Base-by-base conservation (phyloP, 352 stramenopile species). In the Blastocystis hominis region DNA sequence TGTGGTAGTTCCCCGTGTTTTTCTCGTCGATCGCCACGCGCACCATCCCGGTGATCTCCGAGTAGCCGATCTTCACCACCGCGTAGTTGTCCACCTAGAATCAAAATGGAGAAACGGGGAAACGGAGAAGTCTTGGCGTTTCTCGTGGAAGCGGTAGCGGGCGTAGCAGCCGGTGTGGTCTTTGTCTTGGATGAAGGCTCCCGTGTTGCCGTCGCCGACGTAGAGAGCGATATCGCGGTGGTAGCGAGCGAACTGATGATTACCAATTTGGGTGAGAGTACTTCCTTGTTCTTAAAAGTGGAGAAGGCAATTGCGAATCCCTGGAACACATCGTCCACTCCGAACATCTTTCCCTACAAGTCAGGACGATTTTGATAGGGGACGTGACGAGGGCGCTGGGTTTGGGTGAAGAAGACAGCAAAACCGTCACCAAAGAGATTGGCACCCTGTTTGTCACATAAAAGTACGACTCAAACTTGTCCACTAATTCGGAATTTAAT, bases 271-370 rank as follows among this genome's bases (percentile, higher is more conserved):
- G 42, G 64, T 20, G 63, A 77, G 50, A 34, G 47, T 2, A 89
- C 86, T 80, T 93, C 91, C 20, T 89, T 90, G 88, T 93, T 93
- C 53, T 90, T 90, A 62, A 93, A 94, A 0, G 92, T 94, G 86
- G 93, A 91, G 34, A 94, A 91, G 34, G 93, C 90, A 63, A 94
- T 88, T 0, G 89, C 91, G 50, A 94, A 78, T 38, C 91, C 91
- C 46, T 84, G 69, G 50, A 92, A 91, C 56, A 68, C 89, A 47
- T 89, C 89, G 40, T 69, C 76, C 46, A 87, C 72, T 42, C 90
- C 90, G 46, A 89, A 88, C 30, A 91, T 40, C 61, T 89, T 77
- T 77, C 90, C 90, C 55, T 89, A 75, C 24, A 40, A 42, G 0
- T 80, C 20, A 56, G 62, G 6, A 38, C 53, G 63, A 13, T 40